Percentiles rank a stretch among this genome's conserved stretches.
phyloP scores from a whole-genome alignment of 495 filamentous ascomycete species.

The Aspergillus conjunctus region DNA sequence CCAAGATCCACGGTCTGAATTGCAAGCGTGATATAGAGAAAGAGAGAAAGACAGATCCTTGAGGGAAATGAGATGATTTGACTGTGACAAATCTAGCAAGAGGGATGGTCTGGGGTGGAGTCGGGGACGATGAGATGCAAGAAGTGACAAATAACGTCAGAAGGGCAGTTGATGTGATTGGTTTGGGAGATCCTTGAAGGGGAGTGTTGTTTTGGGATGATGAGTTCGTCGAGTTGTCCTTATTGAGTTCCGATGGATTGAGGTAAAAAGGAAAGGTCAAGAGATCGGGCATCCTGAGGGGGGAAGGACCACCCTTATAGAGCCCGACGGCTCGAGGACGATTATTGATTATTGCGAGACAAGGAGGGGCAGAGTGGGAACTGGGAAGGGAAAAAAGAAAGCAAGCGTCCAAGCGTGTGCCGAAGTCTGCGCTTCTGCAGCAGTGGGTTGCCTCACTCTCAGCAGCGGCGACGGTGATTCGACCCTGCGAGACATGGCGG shows the following conservation, averaged over 20 bases:
- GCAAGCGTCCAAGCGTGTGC: slow-evolving; percentile 37
- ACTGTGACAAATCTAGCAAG: slow-evolving; percentile 30
- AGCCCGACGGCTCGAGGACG: slow-evolving; percentile 6
- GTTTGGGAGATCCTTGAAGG: slow-evolving; percentile 10
- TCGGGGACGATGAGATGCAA: neutral
- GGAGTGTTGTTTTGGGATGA: slow-evolving; percentile 5
- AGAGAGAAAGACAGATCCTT: slow-evolving; percentile 15
- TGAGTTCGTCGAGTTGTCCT: slow-evolving; percentile 7
- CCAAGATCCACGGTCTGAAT: slow-evolving; percentile 29
- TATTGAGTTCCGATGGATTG: slow-evolving; percentile 14
- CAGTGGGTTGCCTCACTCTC: slow-evolving; percentile 33
- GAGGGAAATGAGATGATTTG: slow-evolving; percentile 24
- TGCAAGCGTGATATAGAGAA: slow-evolving; percentile 27
- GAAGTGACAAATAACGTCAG: slow-evolving; percentile 1
- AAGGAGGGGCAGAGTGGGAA: slow-evolving; percentile 17
- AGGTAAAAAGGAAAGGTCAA: slow-evolving; percentile 19
- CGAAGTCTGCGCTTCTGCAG: slow-evolving; percentile 35
- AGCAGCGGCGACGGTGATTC: slow-evolving; percentile 31
- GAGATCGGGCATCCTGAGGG: slow-evolving; percentile 8
- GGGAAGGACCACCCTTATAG: slow-evolving; percentile 38
- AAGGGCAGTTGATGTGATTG: slow-evolving; percentile 1
- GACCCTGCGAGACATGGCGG: slow-evolving; percentile 33
- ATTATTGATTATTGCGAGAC: slow-evolving; percentile 8
- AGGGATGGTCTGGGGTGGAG: slow-evolving; percentile 3
- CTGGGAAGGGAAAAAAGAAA: slow-evolving; percentile 26